Base-by-base conservation (phyloP, 1,284 basidiomycete genomes). In the Ganoderma lucidum region DNA sequence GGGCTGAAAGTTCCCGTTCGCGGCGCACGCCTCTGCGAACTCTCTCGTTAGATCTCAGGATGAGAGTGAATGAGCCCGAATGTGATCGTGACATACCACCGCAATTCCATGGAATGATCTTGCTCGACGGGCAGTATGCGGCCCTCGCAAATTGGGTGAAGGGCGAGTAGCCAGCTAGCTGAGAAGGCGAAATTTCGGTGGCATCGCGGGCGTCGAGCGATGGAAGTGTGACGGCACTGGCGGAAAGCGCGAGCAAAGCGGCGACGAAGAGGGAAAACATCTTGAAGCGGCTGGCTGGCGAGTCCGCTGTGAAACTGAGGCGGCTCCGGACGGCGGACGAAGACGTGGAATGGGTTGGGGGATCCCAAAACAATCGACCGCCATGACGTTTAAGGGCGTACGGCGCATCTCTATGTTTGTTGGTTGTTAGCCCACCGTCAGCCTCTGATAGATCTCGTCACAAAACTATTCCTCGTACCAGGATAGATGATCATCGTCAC, bases 81-180 rank as follows among this genome's bases (percentile, higher is more conserved):
- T n/a, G n/a, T n/a, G 0, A 35, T 35, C 35, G 1, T 35, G 14
- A 68, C 68, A 6, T 72, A 86, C 84, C 76, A 68, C 87, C 84
- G 69, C 87, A 88, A 4, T 75, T 66, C 86, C 86, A 87, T 32
- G 74, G 80, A 58, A 77, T 71, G 6, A 86, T 75, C 58, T 76
- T 78, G 70, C 75, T 74, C 0, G 82, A 80, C 4, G 77, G 53
- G 70, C 87, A 88, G 73, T 88, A 88, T 19, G 87, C 85, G 23
- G 86, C 86, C 60, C 85, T 78, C 39, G 87, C 85, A 71, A 88
- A 84, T 74, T 86, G 79, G 0, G 84, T 81, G 69, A 83, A 88
- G 3, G 86, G 84, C 14, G 79, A 78, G 59, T 84, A 80, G 19
- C 71, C 75, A 3, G 79, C 68, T 28, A 87, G 30, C 19, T 71